Base-by-base conservation (phyloP, 352 stramenopile species). In the Globisporangium orthogonon region DNA sequence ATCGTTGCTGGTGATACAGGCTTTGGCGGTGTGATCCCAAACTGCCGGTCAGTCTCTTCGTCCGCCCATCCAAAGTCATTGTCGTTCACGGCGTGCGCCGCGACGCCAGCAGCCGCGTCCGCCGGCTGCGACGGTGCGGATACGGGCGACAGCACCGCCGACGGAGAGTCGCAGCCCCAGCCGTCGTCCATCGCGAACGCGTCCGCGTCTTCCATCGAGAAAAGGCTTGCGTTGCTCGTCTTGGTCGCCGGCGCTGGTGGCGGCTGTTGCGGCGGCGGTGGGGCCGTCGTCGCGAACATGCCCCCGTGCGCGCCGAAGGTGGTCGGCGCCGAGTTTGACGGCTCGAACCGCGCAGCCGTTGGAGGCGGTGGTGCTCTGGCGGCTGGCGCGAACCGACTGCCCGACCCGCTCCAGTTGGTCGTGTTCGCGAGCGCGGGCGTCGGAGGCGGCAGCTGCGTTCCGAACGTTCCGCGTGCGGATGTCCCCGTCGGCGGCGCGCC, bases 191-290 rank as follows among this genome's bases (percentile, higher is more conserved):
- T 58, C 56, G 66, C 83, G 41, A 88, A 85, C 31, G 78, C 57
- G 40, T 91, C 80, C 10, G 66, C 46, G 31, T 86, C 75, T 41
- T 90, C 81, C 76, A 93, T 93, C 15, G 78, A 86, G 53, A 93
- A 89, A 28, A 93, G 41, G 62, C 50, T 89, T n/a, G 50, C 37
- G 51, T 14, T 53, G 50, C 54, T 71, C 53, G 69, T 23, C 40
- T 46, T 46, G 40, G 40, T 11, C 40, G 3, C 44, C 9, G 13
- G 9, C 2, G 7, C 18, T 49, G 18, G 44, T 3, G 44, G 44
- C 2, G n/a, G 61, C 56, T 72, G 48, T 77, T 11, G 56, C 45
- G 15, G 17, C 15, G 17, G 56, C 41, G 10, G 43, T 52, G 54
- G 41, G 33, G 49, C 9, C 54, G 40, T n/a, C 44, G 50, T 15